Base-by-base conservation (phyloP, 345 rosid genomes). In the Gossypium anomalum region DNA sequence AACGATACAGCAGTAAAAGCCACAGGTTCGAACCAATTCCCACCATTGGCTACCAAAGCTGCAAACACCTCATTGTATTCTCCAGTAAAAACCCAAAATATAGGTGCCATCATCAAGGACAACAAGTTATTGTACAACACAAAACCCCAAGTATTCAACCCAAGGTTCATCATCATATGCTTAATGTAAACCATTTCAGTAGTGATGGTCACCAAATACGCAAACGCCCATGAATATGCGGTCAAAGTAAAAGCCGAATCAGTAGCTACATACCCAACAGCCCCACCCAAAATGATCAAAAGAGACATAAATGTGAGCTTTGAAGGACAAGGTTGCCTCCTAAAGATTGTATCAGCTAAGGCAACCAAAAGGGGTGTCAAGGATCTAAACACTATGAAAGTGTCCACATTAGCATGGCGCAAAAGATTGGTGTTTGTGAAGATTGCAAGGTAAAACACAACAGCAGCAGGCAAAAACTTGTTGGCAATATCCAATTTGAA, bases 151-250 rank as follows among this genome's bases (percentile, higher is more conserved):
- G 96, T 93, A 83, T 91, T 95, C 88, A 95, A 84, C 64, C 96
- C 98, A 34, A 95, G 89, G 85, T 83, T 89, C 15, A 96, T 91
- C 9, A 95, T 97, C 87, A 93, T 95, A 82, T 95, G 99, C 78
- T 95, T 95, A 75, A 95, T 93, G 58, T 93, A 95, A 77, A 95
- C 98, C 99, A 95, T 95, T 80, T 95, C 99, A 2, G 96, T 88
- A 0, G 96, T 91, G 64, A 93, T 95, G 0, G 97, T 93, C 25
- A 86, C 88, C 73, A 95, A 77, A 82, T 95, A 95, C 11, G 99
- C 94, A 15, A 95, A 70, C 0, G 97, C 99, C 99, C 99, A 95
- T 0, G 97, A 88, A 79, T 95, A 95, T 0, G 99, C 99, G 2
- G 97, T 91, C 66, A 95, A 78, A 64, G 88, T 88, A 72, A 93